A percentile compares a stretch with the other conserved stretches of the same genome.
Conservation (phyloP, 176 grass and related monocot species). For the Musa schizocarpa region DNA sequence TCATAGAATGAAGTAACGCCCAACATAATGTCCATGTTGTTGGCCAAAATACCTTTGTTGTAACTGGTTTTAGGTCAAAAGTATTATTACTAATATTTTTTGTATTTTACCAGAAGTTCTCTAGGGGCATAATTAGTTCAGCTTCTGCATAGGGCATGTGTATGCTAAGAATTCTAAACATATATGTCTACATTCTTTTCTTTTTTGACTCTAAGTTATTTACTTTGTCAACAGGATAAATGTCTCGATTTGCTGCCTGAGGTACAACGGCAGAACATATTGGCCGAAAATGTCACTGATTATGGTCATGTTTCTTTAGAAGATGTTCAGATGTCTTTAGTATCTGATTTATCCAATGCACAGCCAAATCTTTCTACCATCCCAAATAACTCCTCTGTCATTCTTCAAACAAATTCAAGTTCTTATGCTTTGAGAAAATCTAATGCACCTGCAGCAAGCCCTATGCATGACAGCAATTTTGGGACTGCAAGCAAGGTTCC, state of each 20-base stretch:
- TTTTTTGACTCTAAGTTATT: conserved; percentile 1
- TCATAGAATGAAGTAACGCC: background rate
- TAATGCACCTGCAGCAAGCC: conserved; percentile 24
- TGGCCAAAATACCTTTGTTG: too few relatives aligned
- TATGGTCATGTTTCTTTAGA: conserved; percentile 28
- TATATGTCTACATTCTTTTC: background rate
- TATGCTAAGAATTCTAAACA: background rate
- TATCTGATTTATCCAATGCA: conserved; percentile 34
- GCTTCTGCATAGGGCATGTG: too few relatives aligned
- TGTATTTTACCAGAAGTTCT: background rate
- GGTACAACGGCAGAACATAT: conserved; percentile 41
- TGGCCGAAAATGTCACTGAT: conserved; percentile 27
- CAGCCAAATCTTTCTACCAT: conserved; percentile 13
- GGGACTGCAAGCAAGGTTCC: conserved; percentile 43
- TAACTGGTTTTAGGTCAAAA: too few relatives aligned
- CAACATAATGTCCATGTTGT: background rate
- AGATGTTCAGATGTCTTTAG: conserved; percentile 30
- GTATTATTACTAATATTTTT: too few relatives aligned
- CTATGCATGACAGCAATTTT: conserved; percentile 18
- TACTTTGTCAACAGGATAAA: conserved; percentile 38
- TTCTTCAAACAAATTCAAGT: conserved; percentile 36
- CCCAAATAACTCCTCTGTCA: conserved; percentile 18
- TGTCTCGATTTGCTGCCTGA: conserved; percentile 59
- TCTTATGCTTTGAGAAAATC: conserved; percentile 13
- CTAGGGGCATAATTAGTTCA: background rate